phyloP scores from a whole-genome alignment of 495 filamentous ascomycete genomes.

The Podospora fimiseda region DNA sequence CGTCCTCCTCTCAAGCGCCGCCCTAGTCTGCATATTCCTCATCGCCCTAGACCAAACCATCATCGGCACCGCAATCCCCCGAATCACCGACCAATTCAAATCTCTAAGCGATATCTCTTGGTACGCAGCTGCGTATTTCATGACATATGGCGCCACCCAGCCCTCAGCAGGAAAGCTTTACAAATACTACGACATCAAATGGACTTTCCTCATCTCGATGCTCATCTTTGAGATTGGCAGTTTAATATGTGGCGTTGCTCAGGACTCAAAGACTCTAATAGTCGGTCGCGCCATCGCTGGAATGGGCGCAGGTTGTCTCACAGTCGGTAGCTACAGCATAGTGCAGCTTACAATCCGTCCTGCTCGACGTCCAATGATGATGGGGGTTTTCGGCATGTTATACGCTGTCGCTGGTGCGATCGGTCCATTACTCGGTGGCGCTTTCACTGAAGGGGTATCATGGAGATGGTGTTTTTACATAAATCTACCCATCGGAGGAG shows the following conservation, averaged over 20 bases:
- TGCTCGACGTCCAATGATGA: slow-evolving; percentile 57
- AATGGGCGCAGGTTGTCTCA: slow-evolving; percentile 37
- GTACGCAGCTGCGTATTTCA: slow-evolving; percentile 45
- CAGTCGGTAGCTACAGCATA: slow-evolving; percentile 46
- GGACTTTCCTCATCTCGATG: slow-evolving; percentile 30
- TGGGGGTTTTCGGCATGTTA: slow-evolving; percentile 61
- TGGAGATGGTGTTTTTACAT: slow-evolving; percentile 47
- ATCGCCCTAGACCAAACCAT: slow-evolving; percentile 55
- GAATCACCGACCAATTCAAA: slow-evolving; percentile 27
- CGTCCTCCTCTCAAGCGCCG: no score
- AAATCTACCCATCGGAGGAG: slow-evolving; percentile 35
- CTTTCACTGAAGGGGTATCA: slow-evolving; percentile 36
- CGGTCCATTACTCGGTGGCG: slow-evolving; percentile 41
- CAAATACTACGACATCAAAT: slow-evolving; percentile 41
- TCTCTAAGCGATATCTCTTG: slow-evolving; percentile 39
- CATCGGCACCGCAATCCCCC: slow-evolving; percentile 46
- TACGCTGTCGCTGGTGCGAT: slow-evolving; percentile 68
- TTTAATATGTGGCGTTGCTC: slow-evolving; percentile 39
- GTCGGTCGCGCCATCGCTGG: slow-evolving; percentile 44
- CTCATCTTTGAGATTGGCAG: slow-evolving; percentile 40
- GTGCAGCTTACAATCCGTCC: slow-evolving; percentile 59
- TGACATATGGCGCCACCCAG: slow-evolving; percentile 45
- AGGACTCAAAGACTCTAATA: slow-evolving; percentile 40
- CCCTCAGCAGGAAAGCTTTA: slow-evolving; percentile 41
- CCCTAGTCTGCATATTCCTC: slow-evolving; percentile 51